A percentile compares a stretch with the other conserved stretches of the same genome.
Conservation (phyloP, 495 filamentous ascomycete genomes). For the Alectoria sarmentosa region DNA sequence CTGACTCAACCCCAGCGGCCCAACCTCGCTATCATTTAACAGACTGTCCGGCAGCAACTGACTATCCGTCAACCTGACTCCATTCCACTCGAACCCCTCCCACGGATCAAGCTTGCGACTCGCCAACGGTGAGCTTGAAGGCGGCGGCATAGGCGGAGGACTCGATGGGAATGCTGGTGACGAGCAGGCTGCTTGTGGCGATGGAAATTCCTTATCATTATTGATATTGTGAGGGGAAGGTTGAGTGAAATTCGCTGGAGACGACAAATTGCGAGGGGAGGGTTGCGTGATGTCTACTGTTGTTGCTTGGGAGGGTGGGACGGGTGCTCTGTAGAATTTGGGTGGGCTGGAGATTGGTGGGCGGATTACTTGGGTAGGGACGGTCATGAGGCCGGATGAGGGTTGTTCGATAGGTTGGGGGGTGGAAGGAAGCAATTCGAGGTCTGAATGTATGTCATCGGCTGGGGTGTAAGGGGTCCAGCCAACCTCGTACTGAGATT, state of each 20-base stretch:
- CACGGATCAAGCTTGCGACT: constrained; percentile 9
- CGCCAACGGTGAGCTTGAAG: constrained; percentile 13
- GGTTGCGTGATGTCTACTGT: constrained; percentile 26
- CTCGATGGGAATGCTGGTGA: constrained; percentile 15
- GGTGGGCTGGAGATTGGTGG: neutral
- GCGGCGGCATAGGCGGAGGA: constrained; percentile 13
- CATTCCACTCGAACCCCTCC: constrained; percentile 23
- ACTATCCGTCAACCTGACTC: constrained; percentile 33
- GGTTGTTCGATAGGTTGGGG: neutral
- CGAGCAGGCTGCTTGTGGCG: neutral
- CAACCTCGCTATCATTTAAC: constrained; percentile 40
- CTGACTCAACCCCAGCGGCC: constrained; percentile 35
- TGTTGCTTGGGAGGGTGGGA: constrained; percentile 30
- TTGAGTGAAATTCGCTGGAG: no score
- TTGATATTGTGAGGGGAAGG: no score
- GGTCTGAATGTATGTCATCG: neutral
- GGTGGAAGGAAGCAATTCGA: neutral
- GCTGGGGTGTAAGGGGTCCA: constrained; percentile 22
- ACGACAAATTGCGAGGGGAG: constrained; percentile 11
- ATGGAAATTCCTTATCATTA: no score
- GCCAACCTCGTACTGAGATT: constrained; percentile 25
- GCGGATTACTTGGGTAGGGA: constrained; percentile 9
- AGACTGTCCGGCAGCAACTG: constrained; percentile 50
- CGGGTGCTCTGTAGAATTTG: neutral
- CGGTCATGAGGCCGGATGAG: constrained; percentile 9